Base-by-base conservation (phyloP, 2,329 filamentous ascomycete genomes). In the Talaromyces sp. region DNA sequence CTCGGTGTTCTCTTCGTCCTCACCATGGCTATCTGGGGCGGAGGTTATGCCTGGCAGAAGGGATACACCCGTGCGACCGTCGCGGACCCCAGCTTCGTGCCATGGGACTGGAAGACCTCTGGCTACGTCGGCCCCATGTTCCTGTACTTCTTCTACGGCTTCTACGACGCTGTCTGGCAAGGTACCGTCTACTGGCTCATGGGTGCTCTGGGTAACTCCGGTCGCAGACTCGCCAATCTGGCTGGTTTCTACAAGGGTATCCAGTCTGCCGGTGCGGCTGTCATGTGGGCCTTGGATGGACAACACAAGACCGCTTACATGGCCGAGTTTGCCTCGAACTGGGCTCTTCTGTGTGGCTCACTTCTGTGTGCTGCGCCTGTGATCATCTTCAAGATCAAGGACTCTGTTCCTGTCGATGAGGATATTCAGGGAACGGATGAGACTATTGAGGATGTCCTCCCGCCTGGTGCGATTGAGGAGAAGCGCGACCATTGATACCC, bases 161-260 rank as follows among this genome's bases (percentile, higher is more conserved):
- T 93, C 72, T 93, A 86, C 64, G 92, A 96, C 71, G 89, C 92
- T 33, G 82, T 86, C 50, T 97, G 90, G 89, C 93, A 97, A 77
- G 91, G 90, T 0, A 84, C 80, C 65, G 86, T 92, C 41, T 96
- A 97, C 80, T 97, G 91, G 91, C 90, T 88, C 77, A 96, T 97
- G 88, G 92, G 92, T 47, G 83, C 91, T 6, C 80, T 96, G 46
- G 91, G 90, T 68, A 97, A 97, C 83, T 95, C 92, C 55, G 86
- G 89, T 56, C 90, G 92, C 70, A 92, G 90, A 72, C 85, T 91
- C 17, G 91, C 92, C 75, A 96, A 96, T 78, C 86, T 92, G 64
- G 88, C 90, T 32, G 91, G 89, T 54, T 91, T 89, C 78, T 93
- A 93, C 83, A 93, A 93, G 77, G 87, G 87, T 51, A 87, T 95